These are phyloP conservation scores for Pichia exigua DNA, from an alignment of 805 yeast genomes.

Conservation along the genomic window DNA sequence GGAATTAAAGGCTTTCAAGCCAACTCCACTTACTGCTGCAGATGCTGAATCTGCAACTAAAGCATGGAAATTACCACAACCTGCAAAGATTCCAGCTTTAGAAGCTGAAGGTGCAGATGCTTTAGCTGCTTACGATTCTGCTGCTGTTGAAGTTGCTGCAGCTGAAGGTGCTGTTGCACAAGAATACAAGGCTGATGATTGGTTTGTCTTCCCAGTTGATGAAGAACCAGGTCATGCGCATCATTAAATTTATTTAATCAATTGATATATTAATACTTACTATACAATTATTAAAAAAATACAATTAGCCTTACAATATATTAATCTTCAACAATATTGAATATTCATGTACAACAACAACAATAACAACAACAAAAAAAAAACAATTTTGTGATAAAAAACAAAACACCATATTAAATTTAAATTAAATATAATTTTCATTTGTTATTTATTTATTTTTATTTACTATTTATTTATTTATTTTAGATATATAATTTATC, in stretches of 20 bases:
- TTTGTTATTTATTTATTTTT: neutral
- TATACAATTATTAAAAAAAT: neutral
- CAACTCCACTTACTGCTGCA: conserved; percentile 61
- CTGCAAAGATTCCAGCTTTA: conserved; percentile 66
- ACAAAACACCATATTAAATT: neutral
- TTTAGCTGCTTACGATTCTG: conserved; percentile 57
- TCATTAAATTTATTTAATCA: conserved; percentile 6
- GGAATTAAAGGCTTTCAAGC: conserved; percentile 85
- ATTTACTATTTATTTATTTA: conserved; percentile 7
- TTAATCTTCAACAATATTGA: neutral
- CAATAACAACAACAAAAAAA: neutral
- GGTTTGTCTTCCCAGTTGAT: conserved; percentile 75
- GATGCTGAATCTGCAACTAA: conserved; percentile 76
- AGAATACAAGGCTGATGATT: conserved; percentile 53
- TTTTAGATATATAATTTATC: conserved; percentile 2
- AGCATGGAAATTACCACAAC: conserved; percentile 74
- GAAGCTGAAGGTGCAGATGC: conserved; percentile 64
- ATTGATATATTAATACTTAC: neutral
- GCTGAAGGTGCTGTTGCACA: conserved; percentile 36
- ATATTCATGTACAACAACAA: neutral
- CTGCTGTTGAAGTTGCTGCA: conserved; percentile 68
- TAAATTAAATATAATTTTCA: neutral
- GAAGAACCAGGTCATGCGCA: conserved; percentile 33
- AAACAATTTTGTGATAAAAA: neutral
- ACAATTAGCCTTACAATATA: neutral